A percentile compares a stretch with the other conserved stretches of the same genome.
Conservation (phyloP, 2,329 filamentous ascomycete species). For the Diatrype stigma region DNA sequence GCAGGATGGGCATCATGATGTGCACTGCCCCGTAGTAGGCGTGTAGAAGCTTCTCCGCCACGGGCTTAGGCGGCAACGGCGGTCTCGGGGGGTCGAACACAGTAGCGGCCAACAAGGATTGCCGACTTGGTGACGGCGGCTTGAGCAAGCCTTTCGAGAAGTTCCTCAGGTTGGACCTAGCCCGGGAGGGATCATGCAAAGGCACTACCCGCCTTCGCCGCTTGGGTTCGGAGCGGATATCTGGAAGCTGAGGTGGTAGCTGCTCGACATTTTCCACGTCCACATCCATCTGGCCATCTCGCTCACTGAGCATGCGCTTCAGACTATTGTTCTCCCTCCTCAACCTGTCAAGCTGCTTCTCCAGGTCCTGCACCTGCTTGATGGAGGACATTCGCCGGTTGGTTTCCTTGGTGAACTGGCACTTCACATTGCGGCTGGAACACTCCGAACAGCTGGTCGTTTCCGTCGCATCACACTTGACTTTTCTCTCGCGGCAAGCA, state of each 20-base stretch:
- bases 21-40: slow-evolving; percentile 77
- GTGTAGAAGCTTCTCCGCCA: slow-evolving; percentile 68
- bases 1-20: slow-evolving; percentile 75
- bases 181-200: slow-evolving; percentile 66
- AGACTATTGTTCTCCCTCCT: slow-evolving; percentile 76
- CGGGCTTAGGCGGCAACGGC: slow-evolving; percentile 64
- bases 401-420: slow-evolving; percentile 98
- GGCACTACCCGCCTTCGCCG: slow-evolving; percentile 57
- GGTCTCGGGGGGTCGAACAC: slow-evolving; percentile 53
- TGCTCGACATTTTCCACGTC: slow-evolving; percentile 46
- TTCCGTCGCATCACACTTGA: slow-evolving; percentile 93
- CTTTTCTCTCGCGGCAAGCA: slow-evolving; percentile 82
- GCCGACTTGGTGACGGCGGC: slow-evolving; percentile 65
- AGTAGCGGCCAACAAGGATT: slow-evolving; percentile 39
- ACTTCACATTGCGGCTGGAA: slow-evolving; percentile 92
- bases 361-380: slow-evolving; percentile 96
- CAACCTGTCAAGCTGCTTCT: slow-evolving; percentile 80
- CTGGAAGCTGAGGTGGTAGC: slow-evolving; percentile 54
- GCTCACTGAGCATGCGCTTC: slow-evolving; percentile 57
- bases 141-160: slow-evolving; percentile 78
- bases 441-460: slow-evolving; percentile 96
- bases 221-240: slow-evolving; percentile 62
- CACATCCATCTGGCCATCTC: slow-evolving; percentile 46
- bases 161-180: slow-evolving; percentile 67
- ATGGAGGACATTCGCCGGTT: slow-evolving; percentile 98